Conservation (phyloP, 768 basidiomycete species). For the Suillus ampliporus region DNA sequence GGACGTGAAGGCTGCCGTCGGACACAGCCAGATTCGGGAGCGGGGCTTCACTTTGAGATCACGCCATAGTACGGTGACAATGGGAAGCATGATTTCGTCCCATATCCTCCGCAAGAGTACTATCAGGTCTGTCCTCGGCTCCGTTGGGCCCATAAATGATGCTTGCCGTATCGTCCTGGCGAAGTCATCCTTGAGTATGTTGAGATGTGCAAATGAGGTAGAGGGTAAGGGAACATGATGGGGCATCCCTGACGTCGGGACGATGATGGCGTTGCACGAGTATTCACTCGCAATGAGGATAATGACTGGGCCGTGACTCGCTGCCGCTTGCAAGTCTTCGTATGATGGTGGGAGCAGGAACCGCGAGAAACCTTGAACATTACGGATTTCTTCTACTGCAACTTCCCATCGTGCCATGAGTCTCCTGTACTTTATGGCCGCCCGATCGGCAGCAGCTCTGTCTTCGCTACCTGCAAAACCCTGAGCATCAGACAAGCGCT, state of each 20-base stretch:
- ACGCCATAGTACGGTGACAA: slow-evolving; percentile 24
- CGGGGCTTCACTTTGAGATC: slow-evolving; percentile 5
- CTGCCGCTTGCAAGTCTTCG: slow-evolving; percentile 20
- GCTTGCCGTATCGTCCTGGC: no score
- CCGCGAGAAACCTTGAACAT: slow-evolving; percentile 17
- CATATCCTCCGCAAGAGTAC: slow-evolving; percentile 29
- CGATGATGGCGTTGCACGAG: slow-evolving; percentile 19
- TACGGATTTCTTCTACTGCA: slow-evolving; percentile 14
- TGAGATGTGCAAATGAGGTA: no score
- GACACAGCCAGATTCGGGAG: slow-evolving; percentile 37
- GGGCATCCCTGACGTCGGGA: background rate
- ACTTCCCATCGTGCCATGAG: slow-evolving; percentile 11
- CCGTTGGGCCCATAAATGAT: no score
- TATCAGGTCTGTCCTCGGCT: no score
- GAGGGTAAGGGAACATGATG: slow-evolving; percentile 16
- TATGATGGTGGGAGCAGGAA: slow-evolving; percentile 23
- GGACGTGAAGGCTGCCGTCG: slow-evolving; percentile 35
- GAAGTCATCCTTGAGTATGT: no score
- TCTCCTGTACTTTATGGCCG: slow-evolving; percentile 12
- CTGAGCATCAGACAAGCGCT: background rate
- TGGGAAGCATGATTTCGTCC: slow-evolving; percentile 31
- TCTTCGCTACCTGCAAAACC: background rate
- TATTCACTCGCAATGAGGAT: slow-evolving; percentile 16
- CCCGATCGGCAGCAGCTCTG: no score
- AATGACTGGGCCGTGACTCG: slow-evolving; percentile 9